Evolutionary conservation across 495 filamentous ascomycete species (phyloP).

Genomic region (Tuber brumale): DNA sequence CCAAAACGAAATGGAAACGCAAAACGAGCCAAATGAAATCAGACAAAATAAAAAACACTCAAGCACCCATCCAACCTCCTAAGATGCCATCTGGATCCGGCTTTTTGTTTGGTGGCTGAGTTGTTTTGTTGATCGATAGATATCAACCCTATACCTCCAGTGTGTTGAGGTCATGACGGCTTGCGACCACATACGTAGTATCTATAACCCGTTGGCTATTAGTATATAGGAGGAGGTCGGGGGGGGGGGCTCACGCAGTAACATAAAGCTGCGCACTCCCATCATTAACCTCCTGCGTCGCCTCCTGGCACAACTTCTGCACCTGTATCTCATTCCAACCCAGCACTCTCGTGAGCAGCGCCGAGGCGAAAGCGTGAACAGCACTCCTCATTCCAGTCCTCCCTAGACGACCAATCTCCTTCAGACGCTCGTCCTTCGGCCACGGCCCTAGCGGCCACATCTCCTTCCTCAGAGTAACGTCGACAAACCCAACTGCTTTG

Average conservation of each 20-base stretch:
- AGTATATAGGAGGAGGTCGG: not conserved
- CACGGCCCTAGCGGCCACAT: slow-evolving; percentile 27
- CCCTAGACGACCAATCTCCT: slow-evolving; percentile 25
- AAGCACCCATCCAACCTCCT: not conserved
- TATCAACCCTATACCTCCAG: not conserved
- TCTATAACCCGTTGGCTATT: not conserved
- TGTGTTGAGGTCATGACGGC: not conserved
- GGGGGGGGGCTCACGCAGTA: slow-evolving; percentile 13
- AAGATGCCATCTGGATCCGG: not conserved
- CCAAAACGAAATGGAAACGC: not conserved
- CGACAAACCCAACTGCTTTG: slow-evolving; percentile 28
- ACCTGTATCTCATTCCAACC: slow-evolving; percentile 12
- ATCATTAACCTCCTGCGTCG: slow-evolving; percentile 51
- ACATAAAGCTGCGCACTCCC: slow-evolving; percentile 47
- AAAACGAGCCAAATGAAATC: not conserved
- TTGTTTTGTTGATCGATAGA: not conserved
- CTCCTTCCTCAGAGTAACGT: slow-evolving; percentile 12
- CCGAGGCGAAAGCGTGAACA: slow-evolving; percentile 25
- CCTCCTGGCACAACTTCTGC: slow-evolving; percentile 41
- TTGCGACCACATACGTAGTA: slow-evolving; percentile 22
- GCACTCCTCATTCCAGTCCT: slow-evolving; percentile 11
- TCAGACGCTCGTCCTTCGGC: slow-evolving; percentile 25
- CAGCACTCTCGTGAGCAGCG: slow-evolving; percentile 21
- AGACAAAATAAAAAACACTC: not conserved
- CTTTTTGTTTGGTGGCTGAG: not conserved